Evolutionary conservation across 2,329 filamentous ascomycete species (phyloP).

Genomic region (Penicillium sp.): DNA sequence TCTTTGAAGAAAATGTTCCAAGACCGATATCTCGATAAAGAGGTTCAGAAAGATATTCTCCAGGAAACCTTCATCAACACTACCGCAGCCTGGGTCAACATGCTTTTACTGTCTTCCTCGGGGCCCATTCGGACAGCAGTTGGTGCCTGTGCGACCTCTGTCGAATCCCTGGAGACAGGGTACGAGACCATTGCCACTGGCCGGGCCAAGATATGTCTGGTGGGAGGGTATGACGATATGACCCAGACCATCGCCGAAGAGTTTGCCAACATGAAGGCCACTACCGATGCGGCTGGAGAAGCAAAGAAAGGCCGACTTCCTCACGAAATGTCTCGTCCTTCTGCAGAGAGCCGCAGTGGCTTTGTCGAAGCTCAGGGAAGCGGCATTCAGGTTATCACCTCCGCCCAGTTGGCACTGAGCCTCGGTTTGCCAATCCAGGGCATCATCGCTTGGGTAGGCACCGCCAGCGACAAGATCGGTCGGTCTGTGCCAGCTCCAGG

Average conservation of each 20-base stretch:
- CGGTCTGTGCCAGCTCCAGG: constrained; percentile 92
- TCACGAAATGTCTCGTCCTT: constrained; percentile 92
- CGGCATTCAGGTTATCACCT: constrained; percentile 97
- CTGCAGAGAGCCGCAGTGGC: constrained; percentile 87
- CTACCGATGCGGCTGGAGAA: constrained; percentile 93
- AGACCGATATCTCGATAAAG: constrained; percentile 88
- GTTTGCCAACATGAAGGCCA: constrained; percentile 99
- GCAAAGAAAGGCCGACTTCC: constrained; percentile 89
- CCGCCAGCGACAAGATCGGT: constrained; percentile 96
- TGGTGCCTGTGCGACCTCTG: constrained; percentile 89
- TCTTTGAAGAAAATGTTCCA: background rate
- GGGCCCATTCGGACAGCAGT: constrained; percentile 97
- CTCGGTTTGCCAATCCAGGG: constrained; percentile 98
- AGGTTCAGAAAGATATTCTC: constrained; percentile 94
- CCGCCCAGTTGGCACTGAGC: constrained; percentile 83
- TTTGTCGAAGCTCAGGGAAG: constrained; percentile 99
- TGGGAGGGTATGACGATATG: constrained; percentile 97
- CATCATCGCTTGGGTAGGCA: constrained; percentile 83
- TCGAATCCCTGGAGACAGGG: constrained; percentile 93
- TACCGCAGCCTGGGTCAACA: constrained; percentile 98
- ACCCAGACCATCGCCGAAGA: constrained; percentile 97
- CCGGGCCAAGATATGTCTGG: constrained; percentile 92
- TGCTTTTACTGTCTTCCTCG: constrained; percentile 92
- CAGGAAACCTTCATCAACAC: constrained; percentile 99
- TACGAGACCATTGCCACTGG: constrained; percentile 97